These are phyloP conservation scores for Agapanthus africanus DNA, from an alignment of 106 monocot genomes.

Conservation along the genomic window DNA sequence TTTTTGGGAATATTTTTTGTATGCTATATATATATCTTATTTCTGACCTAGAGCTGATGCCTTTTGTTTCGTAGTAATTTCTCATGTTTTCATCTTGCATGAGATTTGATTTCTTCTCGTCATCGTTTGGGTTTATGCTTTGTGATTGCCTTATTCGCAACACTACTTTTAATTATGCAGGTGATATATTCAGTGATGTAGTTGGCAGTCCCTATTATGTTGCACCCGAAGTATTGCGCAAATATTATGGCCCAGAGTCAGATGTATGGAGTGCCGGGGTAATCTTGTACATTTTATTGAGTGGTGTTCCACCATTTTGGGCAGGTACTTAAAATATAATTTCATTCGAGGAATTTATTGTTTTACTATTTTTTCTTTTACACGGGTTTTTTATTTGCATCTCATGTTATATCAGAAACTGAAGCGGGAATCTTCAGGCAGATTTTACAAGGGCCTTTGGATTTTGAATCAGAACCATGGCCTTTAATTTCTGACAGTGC, in stretches of 20 bases:
- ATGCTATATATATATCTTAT: too few species aligned
- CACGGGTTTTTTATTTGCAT: constrained; percentile 4
- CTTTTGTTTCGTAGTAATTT: too few species aligned
- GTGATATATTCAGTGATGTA: constrained; percentile 53
- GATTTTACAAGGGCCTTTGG: constrained; percentile 52
- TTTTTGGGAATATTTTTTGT: too few species aligned
- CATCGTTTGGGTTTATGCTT: too few species aligned
- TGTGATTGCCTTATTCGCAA: too few species aligned
- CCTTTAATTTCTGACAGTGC: constrained; percentile 74
- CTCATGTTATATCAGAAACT: constrained; percentile 35
- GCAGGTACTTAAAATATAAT: constrained; percentile 30
- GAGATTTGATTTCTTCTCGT: too few species aligned
- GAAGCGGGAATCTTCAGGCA: constrained; percentile 66
- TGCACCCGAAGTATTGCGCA: constrained; percentile 53
- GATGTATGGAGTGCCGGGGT: constrained; percentile 52
- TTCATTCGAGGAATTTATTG: not conserved
- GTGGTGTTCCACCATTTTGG: constrained; percentile 58
- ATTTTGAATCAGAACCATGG: constrained; percentile 90
- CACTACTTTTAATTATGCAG: constrained; percentile 12
- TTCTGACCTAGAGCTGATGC: too few species aligned
- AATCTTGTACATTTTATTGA: constrained; percentile 29
- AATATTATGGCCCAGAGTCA: constrained; percentile 47
- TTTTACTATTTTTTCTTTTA: not conserved
- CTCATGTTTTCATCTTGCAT: too few species aligned
- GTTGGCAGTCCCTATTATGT: constrained; percentile 72